A percentile compares a stretch with the other conserved stretches of the same genome.
phyloP scores from a whole-genome alignment of 768 basidiomycete genomes.

The Rhodotorula diobovata region DNA sequence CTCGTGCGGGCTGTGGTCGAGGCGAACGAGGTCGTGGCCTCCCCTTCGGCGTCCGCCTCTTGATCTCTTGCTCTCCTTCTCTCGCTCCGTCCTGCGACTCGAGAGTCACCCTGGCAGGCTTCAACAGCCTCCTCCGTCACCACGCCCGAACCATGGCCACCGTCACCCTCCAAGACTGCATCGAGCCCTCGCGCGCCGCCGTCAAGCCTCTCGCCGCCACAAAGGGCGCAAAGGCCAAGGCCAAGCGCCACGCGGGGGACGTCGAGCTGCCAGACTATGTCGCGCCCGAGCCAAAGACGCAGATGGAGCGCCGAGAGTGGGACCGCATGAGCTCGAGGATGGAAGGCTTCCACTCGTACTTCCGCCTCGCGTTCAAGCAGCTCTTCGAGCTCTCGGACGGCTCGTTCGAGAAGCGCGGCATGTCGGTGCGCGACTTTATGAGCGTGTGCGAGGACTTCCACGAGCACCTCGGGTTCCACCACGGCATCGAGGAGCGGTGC shows the following conservation, averaged over 20 bases:
- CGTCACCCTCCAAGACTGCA: slow-evolving; percentile 13
- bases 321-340: slow-evolving; percentile 25
- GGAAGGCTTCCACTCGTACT: slow-evolving; percentile 37
- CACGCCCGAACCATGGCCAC: slow-evolving; percentile 8
- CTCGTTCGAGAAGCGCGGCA: slow-evolving; percentile 64
- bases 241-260: neutral
- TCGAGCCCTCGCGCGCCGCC: slow-evolving; percentile 8
- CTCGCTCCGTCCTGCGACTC: neutral
- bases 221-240: neutral
- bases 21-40: too few relatives aligned
- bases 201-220: neutral
- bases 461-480: slow-evolving; percentile 16
- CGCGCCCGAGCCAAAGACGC: slow-evolving; percentile 21
- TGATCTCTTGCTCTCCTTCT: neutral
- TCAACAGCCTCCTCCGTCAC: slow-evolving; percentile 10
- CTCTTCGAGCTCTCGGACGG: slow-evolving; percentile 73
- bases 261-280: slow-evolving; percentile 22
- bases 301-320: slow-evolving; percentile 30
- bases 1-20: too few relatives aligned
- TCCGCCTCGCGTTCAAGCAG: slow-evolving; percentile 51
- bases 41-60: neutral
- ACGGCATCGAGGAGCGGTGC: slow-evolving; percentile 40
- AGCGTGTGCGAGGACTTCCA: slow-evolving; percentile 18
- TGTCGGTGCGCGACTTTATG: slow-evolving; percentile 18
- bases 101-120: neutral